phyloP scores from a whole-genome alignment of 768 basidiomycete genomes.

The Xerocomus potaroensis region DNA sequence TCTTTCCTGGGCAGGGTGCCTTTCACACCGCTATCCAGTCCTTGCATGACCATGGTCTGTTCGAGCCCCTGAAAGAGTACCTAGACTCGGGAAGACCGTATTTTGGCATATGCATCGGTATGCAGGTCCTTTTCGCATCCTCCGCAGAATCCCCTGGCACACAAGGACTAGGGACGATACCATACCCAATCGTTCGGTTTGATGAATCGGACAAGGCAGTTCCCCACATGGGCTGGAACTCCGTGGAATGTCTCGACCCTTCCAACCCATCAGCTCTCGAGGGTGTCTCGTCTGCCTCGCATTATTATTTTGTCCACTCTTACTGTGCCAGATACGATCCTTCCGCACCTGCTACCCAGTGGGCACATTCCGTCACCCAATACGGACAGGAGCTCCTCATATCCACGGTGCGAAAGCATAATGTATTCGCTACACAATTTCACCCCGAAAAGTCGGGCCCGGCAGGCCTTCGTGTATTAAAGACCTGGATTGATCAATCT shows the following conservation, averaged over 20 bases:
- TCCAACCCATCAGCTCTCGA: conserved; percentile 38
- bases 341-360: conserved; percentile 56
- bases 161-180: conserved; percentile 80
- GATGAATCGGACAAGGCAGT: conserved; percentile 73
- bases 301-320: conserved; percentile 98
- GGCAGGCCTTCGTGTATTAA: conserved; percentile 78
- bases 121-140: conserved; percentile 91
- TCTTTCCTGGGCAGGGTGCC: conserved; percentile 96
- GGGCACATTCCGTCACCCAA: conserved; percentile 84
- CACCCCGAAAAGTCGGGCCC: conserved; percentile 97
- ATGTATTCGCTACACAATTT: conserved; percentile 92
- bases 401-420: conserved; percentile 75
- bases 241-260: conserved; percentile 55
- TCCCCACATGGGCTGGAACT: conserved; percentile 98
- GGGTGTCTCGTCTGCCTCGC: conserved; percentile 48
- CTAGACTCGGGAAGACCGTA: conserved; percentile 87
- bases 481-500: conserved; percentile 70
- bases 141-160: conserved; percentile 71
- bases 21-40: conserved; percentile 85
- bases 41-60: conserved; percentile 65
- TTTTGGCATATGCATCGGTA: conserved; percentile 97
- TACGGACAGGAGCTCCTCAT: conserved; percentile 94
- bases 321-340: conserved; percentile 78
- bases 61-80: conserved; percentile 77
- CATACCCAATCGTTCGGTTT: conserved; percentile 76